Evolutionary conservation across 192 early-diverging fungal genomes (phyloP).

Genomic region (Podila epigama): DNA sequence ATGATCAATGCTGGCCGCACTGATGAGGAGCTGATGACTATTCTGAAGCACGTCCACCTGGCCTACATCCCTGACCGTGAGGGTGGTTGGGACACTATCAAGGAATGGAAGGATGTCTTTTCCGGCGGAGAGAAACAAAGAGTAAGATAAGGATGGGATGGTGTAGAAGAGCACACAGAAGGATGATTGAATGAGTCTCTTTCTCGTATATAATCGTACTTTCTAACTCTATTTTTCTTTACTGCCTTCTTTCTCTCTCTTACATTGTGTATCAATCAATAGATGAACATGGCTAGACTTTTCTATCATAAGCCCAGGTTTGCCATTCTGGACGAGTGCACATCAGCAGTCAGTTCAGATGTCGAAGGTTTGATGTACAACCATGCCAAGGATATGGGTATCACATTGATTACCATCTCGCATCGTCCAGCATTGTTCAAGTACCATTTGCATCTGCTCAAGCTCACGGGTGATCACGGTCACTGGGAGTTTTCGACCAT

Average conservation of each 20-base stretch:
- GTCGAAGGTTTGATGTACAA: slow-evolving; percentile 92
- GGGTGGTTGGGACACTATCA: slow-evolving; percentile 89
- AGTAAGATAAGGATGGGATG: too few relatives aligned
- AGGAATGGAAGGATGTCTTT: slow-evolving; percentile 92
- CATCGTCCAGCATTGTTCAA: slow-evolving; percentile 95
- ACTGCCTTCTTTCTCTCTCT: slow-evolving; percentile 9
- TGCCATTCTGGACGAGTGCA: slow-evolving; percentile 97
- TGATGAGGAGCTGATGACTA: slow-evolving; percentile 80
- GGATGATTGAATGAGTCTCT: too few relatives aligned
- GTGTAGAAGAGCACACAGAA: too few relatives aligned
- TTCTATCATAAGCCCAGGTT: slow-evolving; percentile 96
- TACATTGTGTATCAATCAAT: too few relatives aligned
- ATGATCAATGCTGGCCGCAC: slow-evolving; percentile 77
- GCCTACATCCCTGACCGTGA: slow-evolving; percentile 81
- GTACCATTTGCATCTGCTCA: slow-evolving; percentile 93
- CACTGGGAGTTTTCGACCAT: slow-evolving; percentile 79
- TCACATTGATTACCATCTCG: slow-evolving; percentile 93
- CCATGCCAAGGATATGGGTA: slow-evolving; percentile 81
- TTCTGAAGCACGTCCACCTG: slow-evolving; percentile 88
- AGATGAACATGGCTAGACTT: slow-evolving; percentile 94
- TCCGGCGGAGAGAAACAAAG: slow-evolving; percentile 97
- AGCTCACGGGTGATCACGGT: slow-evolving; percentile 92
- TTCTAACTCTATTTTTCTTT: slow-evolving; percentile 5
- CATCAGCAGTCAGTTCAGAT: slow-evolving; percentile 88
- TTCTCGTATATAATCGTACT: too few relatives aligned